phyloP scores from a whole-genome alignment of 2,329 filamentous ascomycete genomes.

The Penicillium italicum region DNA sequence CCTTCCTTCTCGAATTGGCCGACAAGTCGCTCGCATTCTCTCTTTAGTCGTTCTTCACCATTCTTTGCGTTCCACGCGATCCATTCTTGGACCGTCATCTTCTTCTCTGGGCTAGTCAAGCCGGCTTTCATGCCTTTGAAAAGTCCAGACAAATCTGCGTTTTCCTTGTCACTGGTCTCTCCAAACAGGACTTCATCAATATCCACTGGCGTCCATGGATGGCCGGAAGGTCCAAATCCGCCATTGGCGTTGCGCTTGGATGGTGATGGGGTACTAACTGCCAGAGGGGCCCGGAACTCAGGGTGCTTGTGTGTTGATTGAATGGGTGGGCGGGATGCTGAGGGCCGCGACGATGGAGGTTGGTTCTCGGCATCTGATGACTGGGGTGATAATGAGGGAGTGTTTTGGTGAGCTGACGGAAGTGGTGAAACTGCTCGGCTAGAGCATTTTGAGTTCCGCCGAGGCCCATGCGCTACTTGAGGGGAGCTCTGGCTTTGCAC shows the following conservation, averaged over 20 bases:
- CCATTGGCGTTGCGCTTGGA: constrained; percentile 55
- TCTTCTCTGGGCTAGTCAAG: constrained; percentile 72
- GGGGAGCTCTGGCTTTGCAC: constrained; percentile 25
- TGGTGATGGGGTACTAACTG: constrained; percentile 53
- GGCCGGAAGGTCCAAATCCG: constrained; percentile 53
- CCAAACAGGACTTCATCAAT: constrained; percentile 60
- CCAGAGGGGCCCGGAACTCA: constrained; percentile 41
- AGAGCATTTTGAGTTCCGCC: constrained; percentile 4
- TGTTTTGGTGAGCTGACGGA: constrained; percentile 38
- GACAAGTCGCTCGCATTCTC: constrained; percentile 80
- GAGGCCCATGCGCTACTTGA: constrained; percentile 11
- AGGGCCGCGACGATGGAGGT: constrained; percentile 64
- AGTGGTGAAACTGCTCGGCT: constrained; percentile 27
- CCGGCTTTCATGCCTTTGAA: constrained; percentile 54
- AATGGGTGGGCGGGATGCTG: constrained; percentile 43
- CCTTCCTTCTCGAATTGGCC: constrained; percentile 80
- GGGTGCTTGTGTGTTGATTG: constrained; percentile 36
- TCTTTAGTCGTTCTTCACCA: constrained; percentile 73
- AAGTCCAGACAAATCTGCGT: constrained; percentile 47
- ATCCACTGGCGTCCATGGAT: constrained; percentile 70
- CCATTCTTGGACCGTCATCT: constrained; percentile 94
- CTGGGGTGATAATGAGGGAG: constrained; percentile 66
- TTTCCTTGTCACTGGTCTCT: constrained; percentile 46
- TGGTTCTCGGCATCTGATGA: constrained; percentile 78
- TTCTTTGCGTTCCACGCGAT: constrained; percentile 74